These are phyloP conservation scores for Termitomyces sp. DNA, from an alignment of 768 basidiomycete genomes.

Conservation along the genomic window DNA sequence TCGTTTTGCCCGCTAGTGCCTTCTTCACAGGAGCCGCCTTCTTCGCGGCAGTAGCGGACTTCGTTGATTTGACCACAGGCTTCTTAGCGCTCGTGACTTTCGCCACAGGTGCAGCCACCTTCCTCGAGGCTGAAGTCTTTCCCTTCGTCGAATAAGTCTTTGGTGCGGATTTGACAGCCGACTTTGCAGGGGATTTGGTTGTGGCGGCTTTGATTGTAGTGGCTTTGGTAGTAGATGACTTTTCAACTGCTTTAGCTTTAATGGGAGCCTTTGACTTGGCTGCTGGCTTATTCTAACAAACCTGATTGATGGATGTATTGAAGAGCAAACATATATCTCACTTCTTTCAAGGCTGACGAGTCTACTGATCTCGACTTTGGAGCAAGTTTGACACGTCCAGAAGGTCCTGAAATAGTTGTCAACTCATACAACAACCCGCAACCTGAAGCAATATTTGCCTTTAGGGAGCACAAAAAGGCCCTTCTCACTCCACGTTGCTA, in stretches of 20 bases:
- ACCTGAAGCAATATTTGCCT: slow-evolving; percentile 39
- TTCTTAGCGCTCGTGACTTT: slow-evolving; percentile 24
- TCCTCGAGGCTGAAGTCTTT: slow-evolving; percentile 15
- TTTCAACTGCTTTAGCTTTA: slow-evolving; percentile 16
- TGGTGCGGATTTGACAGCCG: slow-evolving; percentile 21
- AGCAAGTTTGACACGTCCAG: slow-evolving; percentile 73
- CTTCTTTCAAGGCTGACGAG: slow-evolving; percentile 34
- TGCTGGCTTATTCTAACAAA: slow-evolving; percentile 29
- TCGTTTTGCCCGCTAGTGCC: slow-evolving; percentile 29
- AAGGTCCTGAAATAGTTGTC: slow-evolving; percentile 36
- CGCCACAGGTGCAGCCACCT: slow-evolving; percentile 7
- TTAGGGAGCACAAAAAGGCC: slow-evolving; percentile 84
- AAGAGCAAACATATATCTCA: slow-evolving; percentile 17
- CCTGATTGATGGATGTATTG: slow-evolving; percentile 3
- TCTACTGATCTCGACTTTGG: slow-evolving; percentile 38
- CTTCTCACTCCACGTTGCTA: slow-evolving; percentile 77
- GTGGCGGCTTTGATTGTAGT: too few species aligned
- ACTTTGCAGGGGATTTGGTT: slow-evolving; percentile 26
- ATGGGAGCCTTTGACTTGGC: slow-evolving; percentile 22
- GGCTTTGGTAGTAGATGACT: slow-evolving; percentile 18
- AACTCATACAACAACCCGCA: not conserved
- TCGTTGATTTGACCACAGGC: slow-evolving; percentile 27
- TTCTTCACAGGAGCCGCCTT: slow-evolving; percentile 23
- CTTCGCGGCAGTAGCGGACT: slow-evolving; percentile 20
- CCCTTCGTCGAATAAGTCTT: slow-evolving; percentile 25